A percentile compares a stretch with the other conserved stretches of the same genome.
Conservation (phyloP, 257 asterid species). For the Thymus quinquecostatus region DNA sequence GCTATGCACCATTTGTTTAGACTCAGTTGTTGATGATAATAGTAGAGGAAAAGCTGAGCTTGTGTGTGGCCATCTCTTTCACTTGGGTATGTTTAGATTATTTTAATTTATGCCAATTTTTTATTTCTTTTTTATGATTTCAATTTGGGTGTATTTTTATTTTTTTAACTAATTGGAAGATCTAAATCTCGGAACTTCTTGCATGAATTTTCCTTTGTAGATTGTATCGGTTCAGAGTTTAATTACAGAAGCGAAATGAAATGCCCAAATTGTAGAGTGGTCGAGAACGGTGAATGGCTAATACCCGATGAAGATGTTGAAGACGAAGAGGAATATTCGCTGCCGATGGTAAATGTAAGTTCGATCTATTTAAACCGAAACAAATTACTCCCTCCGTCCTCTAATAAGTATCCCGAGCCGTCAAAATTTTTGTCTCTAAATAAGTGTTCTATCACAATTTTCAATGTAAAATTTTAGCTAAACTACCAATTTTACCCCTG, state of each 20-base stretch:
- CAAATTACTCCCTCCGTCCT: neutral
- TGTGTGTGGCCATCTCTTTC: conserved; percentile 20
- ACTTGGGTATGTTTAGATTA: neutral
- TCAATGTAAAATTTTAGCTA: too few species aligned
- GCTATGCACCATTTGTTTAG: conserved; percentile 20
- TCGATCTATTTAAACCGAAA: neutral
- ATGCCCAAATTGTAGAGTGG: conserved; percentile 28
- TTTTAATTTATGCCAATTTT: neutral
- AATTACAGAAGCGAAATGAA: conserved; percentile 24
- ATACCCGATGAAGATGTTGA: neutral
- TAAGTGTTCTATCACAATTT: too few species aligned
- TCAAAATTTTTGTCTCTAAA: too few species aligned
- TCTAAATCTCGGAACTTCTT: too few species aligned
- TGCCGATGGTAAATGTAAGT: neutral
- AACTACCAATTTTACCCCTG: too few species aligned
- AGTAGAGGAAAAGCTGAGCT: conserved; percentile 27
- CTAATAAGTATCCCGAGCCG: too few species aligned
- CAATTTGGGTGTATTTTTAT: neutral
- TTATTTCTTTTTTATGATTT: too few species aligned
- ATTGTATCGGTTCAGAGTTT: conserved; percentile 29
- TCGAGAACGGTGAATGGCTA: conserved; percentile 23
- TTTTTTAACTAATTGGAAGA: too few species aligned
- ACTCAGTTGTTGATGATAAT: neutral
- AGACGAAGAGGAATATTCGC: conserved; percentile 2
- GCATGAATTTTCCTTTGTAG: neutral